These are phyloP conservation scores for Phytomonas francai DNA, from an alignment of 208 protist species.

Conservation along the genomic window DNA sequence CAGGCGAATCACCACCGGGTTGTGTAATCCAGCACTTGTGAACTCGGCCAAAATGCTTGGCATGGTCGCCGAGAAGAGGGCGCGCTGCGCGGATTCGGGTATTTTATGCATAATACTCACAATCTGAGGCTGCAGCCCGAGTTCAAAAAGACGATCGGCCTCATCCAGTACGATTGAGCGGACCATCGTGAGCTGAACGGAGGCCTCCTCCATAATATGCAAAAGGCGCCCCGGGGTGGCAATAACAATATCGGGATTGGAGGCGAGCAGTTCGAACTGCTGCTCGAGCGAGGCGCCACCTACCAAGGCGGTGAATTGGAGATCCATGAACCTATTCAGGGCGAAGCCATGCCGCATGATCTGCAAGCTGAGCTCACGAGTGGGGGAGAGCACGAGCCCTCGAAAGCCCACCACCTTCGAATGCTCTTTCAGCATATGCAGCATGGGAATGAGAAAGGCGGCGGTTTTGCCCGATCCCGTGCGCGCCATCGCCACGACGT, in stretches of 20 bases:
- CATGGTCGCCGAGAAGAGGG: conserved; percentile 98
- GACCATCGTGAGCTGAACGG: conserved; percentile 87
- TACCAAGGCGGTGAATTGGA: conserved; percentile 92
- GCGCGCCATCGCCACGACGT: conserved; percentile 99
- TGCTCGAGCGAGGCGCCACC: conserved; percentile 95
- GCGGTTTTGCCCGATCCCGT: conserved; percentile 99
- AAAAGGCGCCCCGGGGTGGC: conserved; percentile 98
- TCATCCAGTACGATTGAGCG: conserved; percentile 99
- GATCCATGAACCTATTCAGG: conserved; percentile 90
- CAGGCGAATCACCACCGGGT: conserved; percentile 96
- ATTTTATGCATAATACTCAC: conserved; percentile 94
- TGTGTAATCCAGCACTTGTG: conserved; percentile 93
- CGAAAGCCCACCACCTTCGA: conserved; percentile 92
- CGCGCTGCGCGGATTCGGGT: conserved; percentile 89
- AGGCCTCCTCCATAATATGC: conserved; percentile 94
- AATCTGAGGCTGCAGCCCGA: conserved; percentile 95
- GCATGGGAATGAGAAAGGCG: conserved; percentile 97
- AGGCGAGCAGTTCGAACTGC: conserved; percentile 95
- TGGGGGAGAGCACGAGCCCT: conserved; percentile 97
- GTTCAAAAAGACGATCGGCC: conserved; percentile 99
- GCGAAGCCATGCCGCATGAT: conserved; percentile 94
- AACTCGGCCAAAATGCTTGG: conserved; percentile 97
- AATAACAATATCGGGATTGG: conserved; percentile 98
- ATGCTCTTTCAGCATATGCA: conserved; percentile 91
- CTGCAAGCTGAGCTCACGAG: conserved; percentile 97